These are phyloP conservation scores for Graphium sp. DNA, from an alignment of 2,329 filamentous ascomycete species.

Conservation along the genomic window DNA sequence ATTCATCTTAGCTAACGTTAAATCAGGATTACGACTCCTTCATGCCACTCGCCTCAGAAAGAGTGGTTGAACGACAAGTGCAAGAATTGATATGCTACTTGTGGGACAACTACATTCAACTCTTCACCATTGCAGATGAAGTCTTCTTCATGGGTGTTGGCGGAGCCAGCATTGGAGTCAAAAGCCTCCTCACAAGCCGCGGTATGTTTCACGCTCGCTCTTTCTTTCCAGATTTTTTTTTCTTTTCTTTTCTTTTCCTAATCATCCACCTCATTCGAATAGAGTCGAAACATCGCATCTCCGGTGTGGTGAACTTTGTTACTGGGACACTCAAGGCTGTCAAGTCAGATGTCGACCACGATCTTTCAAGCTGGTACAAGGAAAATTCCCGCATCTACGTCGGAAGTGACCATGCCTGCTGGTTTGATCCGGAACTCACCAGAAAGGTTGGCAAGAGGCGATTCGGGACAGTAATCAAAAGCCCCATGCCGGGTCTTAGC, in stretches of 20 bases:
- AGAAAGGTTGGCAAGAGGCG: constrained; percentile 42
- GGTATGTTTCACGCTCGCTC: constrained; percentile 26
- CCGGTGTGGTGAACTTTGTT: constrained; percentile 68
- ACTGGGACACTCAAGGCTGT: constrained; percentile 61
- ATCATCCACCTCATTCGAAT: constrained; percentile 1
- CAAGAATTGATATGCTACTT: constrained; percentile 69
- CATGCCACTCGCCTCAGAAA: constrained; percentile 25
- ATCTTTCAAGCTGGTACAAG: constrained; percentile 68
- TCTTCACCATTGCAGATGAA: constrained; percentile 51
- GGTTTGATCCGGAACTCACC: constrained; percentile 44
- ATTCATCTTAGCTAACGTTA: constrained; percentile 11
- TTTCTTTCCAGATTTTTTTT: constrained; percentile 1
- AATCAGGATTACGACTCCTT: constrained; percentile 28
- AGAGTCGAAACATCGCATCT: constrained; percentile 51
- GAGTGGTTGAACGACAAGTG: constrained; percentile 37
- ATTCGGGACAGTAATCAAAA: constrained; percentile 40
- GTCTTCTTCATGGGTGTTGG: constrained; percentile 81
- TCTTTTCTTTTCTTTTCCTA: constrained; percentile 4
- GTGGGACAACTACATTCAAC: constrained; percentile 94
- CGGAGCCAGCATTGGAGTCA: constrained; percentile 71
- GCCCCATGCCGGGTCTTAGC: constrained; percentile 27
- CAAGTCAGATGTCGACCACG: constrained; percentile 60
- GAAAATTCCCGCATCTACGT: constrained; percentile 69
- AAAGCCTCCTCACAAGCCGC: constrained; percentile 63
- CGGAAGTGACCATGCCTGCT: constrained; percentile 57